A percentile compares a stretch with the other conserved stretches of the same genome.
These are phyloP conservation scores for Volvariella volvacea DNA, from an alignment of 1,284 basidiomycete species.

Conservation along the genomic window DNA sequence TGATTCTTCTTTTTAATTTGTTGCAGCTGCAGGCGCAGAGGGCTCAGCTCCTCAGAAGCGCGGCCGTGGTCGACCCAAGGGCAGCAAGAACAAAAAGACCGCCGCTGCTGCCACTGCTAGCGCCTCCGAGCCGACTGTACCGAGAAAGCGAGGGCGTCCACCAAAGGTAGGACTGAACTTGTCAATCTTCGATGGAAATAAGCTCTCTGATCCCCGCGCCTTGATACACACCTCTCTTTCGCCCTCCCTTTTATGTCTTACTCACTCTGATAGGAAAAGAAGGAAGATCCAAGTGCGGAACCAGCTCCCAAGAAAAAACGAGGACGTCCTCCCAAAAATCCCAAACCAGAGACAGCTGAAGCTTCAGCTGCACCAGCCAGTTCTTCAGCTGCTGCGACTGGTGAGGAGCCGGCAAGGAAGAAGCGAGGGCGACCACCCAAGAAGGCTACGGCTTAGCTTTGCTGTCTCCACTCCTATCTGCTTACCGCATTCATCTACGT, in stretches of 20 bases:
- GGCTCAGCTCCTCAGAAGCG: constrained; percentile 43
- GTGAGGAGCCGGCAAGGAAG: constrained; percentile 49
- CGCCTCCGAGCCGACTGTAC: constrained; percentile 26
- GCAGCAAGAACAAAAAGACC: constrained; percentile 76
- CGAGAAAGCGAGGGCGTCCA: constrained; percentile 67
- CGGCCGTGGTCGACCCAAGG: constrained; percentile 72
- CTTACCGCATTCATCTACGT: constrained; percentile 7
- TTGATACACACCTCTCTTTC: constrained; percentile 9
- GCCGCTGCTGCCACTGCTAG: constrained; percentile 30
- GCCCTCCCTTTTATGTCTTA: constrained; percentile 14
- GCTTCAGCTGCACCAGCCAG: constrained; percentile 23
- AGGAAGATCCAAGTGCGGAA: constrained; percentile 37
- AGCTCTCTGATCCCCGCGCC: constrained; percentile 5
- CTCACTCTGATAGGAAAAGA: constrained; percentile 52
- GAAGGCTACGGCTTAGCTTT: constrained; percentile 30
- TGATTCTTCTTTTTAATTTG: constrained; percentile 14
- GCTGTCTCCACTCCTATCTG: constrained; percentile 7
- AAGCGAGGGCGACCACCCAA: constrained; percentile 71
- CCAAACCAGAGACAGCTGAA: constrained; percentile 41
- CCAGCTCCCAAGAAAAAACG: constrained; percentile 56
- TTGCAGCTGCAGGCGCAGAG: constrained; percentile 16
- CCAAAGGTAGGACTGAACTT: constrained; percentile 52
- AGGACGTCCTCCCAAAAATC: constrained; percentile 66
- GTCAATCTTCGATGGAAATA: background rate
- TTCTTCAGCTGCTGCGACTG: constrained; percentile 11